Conservation (phyloP, 1,284 basidiomycete species). For the Heterobasidion occidentale region DNA sequence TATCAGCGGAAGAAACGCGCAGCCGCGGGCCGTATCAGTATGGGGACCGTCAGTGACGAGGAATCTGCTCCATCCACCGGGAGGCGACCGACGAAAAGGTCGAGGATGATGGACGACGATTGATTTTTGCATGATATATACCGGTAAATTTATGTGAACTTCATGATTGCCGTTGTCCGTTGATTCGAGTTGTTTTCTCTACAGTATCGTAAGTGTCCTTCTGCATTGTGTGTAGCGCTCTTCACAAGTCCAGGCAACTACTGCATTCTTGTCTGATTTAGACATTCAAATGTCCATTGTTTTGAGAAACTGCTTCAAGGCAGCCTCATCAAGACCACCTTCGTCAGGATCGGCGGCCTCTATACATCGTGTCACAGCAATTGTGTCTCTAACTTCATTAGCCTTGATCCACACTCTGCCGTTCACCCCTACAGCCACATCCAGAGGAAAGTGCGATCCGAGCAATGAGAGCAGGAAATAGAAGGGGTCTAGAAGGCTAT, state of each 20-base stretch:
- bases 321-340: constrained; percentile 43
- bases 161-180: no score
- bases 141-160: not conserved
- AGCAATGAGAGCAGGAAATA: constrained; percentile 71
- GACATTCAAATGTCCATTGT: constrained; percentile 40
- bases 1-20: constrained; percentile 71
- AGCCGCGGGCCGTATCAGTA: constrained; percentile 45
- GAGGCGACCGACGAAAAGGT: constrained; percentile 52
- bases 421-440: constrained; percentile 75
- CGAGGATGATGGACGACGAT: constrained; percentile 47
- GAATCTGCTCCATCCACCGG: constrained; percentile 46
- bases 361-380: constrained; percentile 62
- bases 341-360: constrained; percentile 64
- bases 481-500: constrained; percentile 63
- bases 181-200: not conserved
- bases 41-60: constrained; percentile 59
- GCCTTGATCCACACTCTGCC: constrained; percentile 76
- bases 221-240: not conserved
- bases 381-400: constrained; percentile 58
- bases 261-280: not conserved
- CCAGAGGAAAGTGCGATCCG: constrained; percentile 67
- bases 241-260: not conserved
- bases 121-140: not conserved
- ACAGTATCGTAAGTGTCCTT: not conserved
- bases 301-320: constrained; percentile 43